Evolutionary conservation across 2,329 filamentous ascomycete species (phyloP), one percentile per base, ranked within the genome.

Genomic region (Colletotrichum karsti): DNA sequence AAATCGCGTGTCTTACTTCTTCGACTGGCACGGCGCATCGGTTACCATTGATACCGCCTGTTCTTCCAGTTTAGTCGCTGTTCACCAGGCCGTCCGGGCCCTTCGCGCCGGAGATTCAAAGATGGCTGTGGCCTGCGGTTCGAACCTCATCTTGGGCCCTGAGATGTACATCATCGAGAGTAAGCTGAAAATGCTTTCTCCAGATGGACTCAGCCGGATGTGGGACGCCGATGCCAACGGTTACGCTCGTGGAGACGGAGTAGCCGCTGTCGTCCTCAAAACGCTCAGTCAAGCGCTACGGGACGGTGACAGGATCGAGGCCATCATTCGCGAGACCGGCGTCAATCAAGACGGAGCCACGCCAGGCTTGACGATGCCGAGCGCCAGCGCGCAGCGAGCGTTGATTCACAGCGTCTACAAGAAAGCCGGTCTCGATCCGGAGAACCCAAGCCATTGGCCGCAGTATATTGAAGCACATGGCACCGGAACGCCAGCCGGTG

Each of bases 221-320:
- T 85, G 79, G 76, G 82, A 85, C 69, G 75, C 73, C 3, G 74
- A 73, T 3, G 87, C 84, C 0, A 76, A 87, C 70, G 87, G 87
- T 1, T 88, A 87, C 70, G 84, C 78, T 5, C 79, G 86, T 1
- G 86, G 85, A 10, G 87, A 89, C 44, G 87, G 85, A 1, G 72
- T 85, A 6, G 82, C 79, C 1, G 74, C 77, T 0, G 69, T 88
- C 0, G 73, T 87, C 0, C 67, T 89, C 6, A 89, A 88, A 70
- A 73, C 71, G 2, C 74, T 87, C 7, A 77, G 71, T 13, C 67
- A 77, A 1, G 87, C 87, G 0, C 61, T 87, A 3, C 72, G 1
- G 24, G 72, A 77, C 50, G 72, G 73, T 9, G 72, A 77, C 39
- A 18, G 58, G 18, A 76, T 78, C n/a, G 59, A 72, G 7, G 65